These are phyloP conservation scores for Simplicillium sp. DNA, from an alignment of 2,329 filamentous ascomycete species.

Conservation along the genomic window DNA sequence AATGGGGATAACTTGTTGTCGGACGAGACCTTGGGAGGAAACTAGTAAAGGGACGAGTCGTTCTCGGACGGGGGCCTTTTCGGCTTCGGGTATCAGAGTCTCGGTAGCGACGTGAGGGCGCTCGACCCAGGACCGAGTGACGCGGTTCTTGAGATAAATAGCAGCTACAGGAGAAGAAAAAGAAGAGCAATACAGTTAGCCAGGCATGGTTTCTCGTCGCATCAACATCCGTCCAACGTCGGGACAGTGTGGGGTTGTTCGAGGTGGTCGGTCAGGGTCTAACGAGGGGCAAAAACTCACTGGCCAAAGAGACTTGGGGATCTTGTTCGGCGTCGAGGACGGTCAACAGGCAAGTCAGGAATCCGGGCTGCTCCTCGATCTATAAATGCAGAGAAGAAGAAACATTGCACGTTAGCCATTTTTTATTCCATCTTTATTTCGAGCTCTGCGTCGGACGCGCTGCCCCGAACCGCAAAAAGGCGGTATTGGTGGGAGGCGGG, in stretches of 20 bases:
- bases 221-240: neutral
- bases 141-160: constrained; percentile 96
- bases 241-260: constrained; percentile 5
- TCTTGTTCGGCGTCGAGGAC: constrained; percentile 87
- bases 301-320: constrained; percentile 72
- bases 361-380: constrained; percentile 86
- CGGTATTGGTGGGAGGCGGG: constrained; percentile 3
- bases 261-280: constrained; percentile 13
- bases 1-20: constrained; percentile 86
- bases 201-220: neutral
- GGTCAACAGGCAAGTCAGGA: constrained; percentile 82
- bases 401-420: constrained; percentile 5
- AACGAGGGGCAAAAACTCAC: constrained; percentile 45
- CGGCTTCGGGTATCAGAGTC: constrained; percentile 73
- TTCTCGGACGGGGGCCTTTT: constrained; percentile 79
- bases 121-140: constrained; percentile 83
- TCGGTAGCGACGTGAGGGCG: constrained; percentile 65
- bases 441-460: neutral
- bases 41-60: constrained; percentile 85
- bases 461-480: no score
- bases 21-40: constrained; percentile 67
- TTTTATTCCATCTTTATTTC: neutral
- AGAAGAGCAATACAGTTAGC: constrained; percentile 6
- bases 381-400: constrained; percentile 25
- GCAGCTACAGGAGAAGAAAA: constrained; percentile 50